Evolutionary conservation across 768 basidiomycete species (phyloP).

Genomic region (Suillus spraguei): DNA sequence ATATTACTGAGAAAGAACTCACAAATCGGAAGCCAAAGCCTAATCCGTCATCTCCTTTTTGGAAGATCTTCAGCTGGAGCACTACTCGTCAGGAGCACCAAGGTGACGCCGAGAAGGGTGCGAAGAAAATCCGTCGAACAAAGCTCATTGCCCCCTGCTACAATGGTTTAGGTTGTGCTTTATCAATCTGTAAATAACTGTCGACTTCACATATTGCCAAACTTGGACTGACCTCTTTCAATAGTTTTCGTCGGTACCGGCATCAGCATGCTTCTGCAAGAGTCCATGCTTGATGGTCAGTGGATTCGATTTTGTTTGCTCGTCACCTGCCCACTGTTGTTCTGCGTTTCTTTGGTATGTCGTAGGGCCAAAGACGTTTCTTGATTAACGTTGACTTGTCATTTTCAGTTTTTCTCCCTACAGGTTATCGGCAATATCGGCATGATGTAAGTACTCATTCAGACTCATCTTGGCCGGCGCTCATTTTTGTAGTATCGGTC

Average conservation of each 20-base stretch:
- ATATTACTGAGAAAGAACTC: slow-evolving; percentile 11
- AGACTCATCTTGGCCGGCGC: slow-evolving; percentile 9
- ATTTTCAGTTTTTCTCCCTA: slow-evolving; percentile 68
- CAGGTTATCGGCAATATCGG: slow-evolving; percentile 67
- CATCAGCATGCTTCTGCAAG: slow-evolving; percentile 56
- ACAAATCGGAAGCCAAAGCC: slow-evolving; percentile 1
- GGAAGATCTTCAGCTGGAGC: slow-evolving; percentile 43
- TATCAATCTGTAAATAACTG: slow-evolving; percentile 60
- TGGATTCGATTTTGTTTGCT: slow-evolving; percentile 68
- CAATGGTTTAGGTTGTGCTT: slow-evolving; percentile 65
- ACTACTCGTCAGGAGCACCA: slow-evolving; percentile 43
- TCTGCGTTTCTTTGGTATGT: slow-evolving; percentile 77
- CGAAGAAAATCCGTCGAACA: slow-evolving; percentile 44
- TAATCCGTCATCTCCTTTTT: slow-evolving; percentile 12
- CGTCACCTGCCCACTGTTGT: slow-evolving; percentile 65
- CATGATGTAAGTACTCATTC: slow-evolving; percentile 55
- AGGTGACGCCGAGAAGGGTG: slow-evolving; percentile 56
- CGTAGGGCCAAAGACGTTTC: neutral
- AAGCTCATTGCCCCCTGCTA: slow-evolving; percentile 75
- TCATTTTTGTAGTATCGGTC: slow-evolving; percentile 58
- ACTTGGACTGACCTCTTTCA: slow-evolving; percentile 10
- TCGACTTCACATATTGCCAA: slow-evolving; percentile 3
- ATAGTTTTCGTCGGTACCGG: slow-evolving; percentile 74
- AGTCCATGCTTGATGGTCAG: slow-evolving; percentile 68
- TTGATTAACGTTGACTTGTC: slow-evolving; percentile 3